Conservation (phyloP, 352 stramenopile genomes). For the Globisporangium parvum region DNA sequence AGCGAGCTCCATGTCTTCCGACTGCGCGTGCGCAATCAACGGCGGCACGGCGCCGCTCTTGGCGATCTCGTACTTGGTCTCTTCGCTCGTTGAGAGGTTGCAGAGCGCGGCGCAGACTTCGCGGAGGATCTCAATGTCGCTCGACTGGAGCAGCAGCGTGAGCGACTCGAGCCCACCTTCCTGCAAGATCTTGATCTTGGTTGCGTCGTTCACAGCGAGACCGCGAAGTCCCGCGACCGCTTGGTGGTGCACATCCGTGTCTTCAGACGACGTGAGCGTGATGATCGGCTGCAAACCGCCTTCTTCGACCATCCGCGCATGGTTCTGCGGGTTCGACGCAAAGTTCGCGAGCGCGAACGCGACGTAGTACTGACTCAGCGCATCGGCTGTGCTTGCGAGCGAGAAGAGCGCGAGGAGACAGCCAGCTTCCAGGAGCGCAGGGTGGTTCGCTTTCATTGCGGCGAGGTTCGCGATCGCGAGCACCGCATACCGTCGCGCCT, state of each 20-base stretch:
- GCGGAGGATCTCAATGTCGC: constrained; percentile 91
- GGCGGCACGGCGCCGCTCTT: constrained; percentile 90
- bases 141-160: constrained; percentile 82
- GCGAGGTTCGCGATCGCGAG: constrained; percentile 94
- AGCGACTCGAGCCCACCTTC: constrained; percentile 94
- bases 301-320: constrained; percentile 93
- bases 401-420: constrained; percentile 90
- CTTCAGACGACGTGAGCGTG: constrained; percentile 85
- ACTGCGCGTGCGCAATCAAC: constrained; percentile 89
- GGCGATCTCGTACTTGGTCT: constrained; percentile 97
- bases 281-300: constrained; percentile 95
- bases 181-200: constrained; percentile 96
- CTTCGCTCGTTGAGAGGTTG: constrained; percentile 93
- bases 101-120: constrained; percentile 93
- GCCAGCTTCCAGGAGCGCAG: constrained; percentile 88
- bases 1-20: constrained; percentile 90
- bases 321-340: constrained; percentile 89
- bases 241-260: constrained; percentile 94
- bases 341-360: constrained; percentile 94
- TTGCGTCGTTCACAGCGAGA: constrained; percentile 85
- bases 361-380: constrained; percentile 94
- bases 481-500: constrained; percentile 91
- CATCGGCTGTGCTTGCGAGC: constrained; percentile 90
- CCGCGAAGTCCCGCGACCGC: constrained; percentile 91
- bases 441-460: constrained; percentile 93